Evolutionary conservation across 2,329 filamentous ascomycete species (phyloP), one percentile per base, ranked within the genome.

Genomic region (Dendrostoma leiphaemia): DNA sequence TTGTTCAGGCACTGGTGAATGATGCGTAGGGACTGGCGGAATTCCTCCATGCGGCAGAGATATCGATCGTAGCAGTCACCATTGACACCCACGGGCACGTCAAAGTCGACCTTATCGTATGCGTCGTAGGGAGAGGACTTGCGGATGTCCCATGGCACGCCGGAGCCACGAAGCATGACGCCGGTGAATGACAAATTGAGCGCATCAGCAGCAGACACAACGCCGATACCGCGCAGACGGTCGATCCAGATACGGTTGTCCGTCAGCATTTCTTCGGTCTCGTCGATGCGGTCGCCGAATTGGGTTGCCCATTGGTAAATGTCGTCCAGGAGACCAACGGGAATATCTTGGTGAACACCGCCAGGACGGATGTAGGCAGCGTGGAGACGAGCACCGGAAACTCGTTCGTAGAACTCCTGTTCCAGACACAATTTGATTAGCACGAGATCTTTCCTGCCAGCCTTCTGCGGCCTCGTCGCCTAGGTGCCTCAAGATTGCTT

Each of bases 251-350:
- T 97, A 70, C 95, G 91, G 83, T 99, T 99, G 74, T 99, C 94
- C 38, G 94, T 99, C 64, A 99, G 83, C 78, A 99, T 89, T 74
- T 99, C 94, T 73, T 99, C 94, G 52, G 94, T 97, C 74, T 99
- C 94, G 71, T 99, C 94, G 66, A 99, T 94, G 64, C 94, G 91
- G 78, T 99, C 94, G 66, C 91, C 90, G 67, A 99, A 99, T 74
- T 99, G 94, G 55, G 94, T 99, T 15, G 94, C 94, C 94, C 94
- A 99, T 76, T 97, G 93, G 79, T 99, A 97, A 68, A 99, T 99
- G 70, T 99, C 94, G 71, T 99, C 95, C 48, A 99, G 85, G 43
- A 99, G 86, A 62, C 94, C 94, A 57, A 96, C 69, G 28, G 94
- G 94, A 43, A 99, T 82, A 77, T 99, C 94, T 75, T 97, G 92